Conservation (phyloP, 164 flowering plant species). For the Chimonanthus salicifolius region DNA sequence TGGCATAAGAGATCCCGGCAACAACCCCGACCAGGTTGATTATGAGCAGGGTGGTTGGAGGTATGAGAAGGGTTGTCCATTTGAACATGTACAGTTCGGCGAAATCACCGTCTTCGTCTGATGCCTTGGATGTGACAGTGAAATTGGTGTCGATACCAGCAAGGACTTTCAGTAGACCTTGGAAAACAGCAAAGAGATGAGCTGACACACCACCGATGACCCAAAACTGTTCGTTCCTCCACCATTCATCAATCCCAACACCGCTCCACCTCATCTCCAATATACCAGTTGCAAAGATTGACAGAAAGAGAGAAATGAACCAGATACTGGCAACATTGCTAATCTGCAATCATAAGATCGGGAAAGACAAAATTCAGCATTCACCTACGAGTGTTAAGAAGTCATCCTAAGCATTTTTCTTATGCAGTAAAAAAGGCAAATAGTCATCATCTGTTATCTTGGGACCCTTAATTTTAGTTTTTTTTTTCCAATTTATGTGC, state of each 20-base stretch:
- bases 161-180: constrained; percentile 68
- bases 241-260: constrained; percentile 62
- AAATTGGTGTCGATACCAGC: constrained; percentile 85
- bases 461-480: neutral
- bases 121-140: constrained; percentile 39
- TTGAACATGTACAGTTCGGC: constrained; percentile 77
- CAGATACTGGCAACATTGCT: constrained; percentile 77
- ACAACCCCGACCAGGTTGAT: constrained; percentile 14
- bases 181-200: constrained; percentile 68
- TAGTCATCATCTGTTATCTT: neutral
- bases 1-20: constrained; percentile 14
- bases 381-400: neutral
- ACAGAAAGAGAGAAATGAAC: constrained; percentile 70
- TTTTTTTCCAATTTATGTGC: too few species aligned
- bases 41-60: constrained; percentile 37
- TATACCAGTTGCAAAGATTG: constrained; percentile 86
- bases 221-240: constrained; percentile 20
- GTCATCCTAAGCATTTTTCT: neutral
- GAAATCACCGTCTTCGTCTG: constrained; percentile 68
- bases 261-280: constrained; percentile 89
- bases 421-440: too few species aligned
- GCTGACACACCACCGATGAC: constrained; percentile 17
- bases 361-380: neutral
- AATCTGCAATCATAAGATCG: constrained; percentile 41
- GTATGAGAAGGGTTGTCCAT: constrained; percentile 81